Conservation (phyloP, 2,329 filamentous ascomycete species). For the Tolypocladium capitatum region DNA sequence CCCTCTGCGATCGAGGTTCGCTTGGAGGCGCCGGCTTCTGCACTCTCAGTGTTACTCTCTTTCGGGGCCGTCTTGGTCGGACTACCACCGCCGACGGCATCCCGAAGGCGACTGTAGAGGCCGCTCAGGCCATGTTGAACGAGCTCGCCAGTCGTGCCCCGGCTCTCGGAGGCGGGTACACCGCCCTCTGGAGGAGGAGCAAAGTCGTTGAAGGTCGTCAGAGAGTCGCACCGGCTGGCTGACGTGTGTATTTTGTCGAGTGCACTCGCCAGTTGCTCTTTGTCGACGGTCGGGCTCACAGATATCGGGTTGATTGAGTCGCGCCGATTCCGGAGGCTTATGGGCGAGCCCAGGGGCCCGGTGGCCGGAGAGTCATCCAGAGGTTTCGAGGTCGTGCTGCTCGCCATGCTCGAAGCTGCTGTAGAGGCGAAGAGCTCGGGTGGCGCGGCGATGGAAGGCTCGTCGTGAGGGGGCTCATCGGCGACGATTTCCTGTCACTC, state of each 20-base stretch:
- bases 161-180: constrained; percentile 48
- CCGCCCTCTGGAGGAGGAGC: constrained; percentile 50
- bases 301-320: constrained; percentile 28
- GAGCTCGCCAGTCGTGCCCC: constrained; percentile 56
- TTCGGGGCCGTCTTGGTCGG: constrained; percentile 22
- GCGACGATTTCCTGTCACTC: background rate
- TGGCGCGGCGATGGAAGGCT: background rate
- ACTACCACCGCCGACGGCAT: constrained; percentile 61
- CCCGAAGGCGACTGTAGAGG: constrained; percentile 73
- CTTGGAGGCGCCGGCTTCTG: constrained; percentile 30
- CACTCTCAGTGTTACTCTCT: constrained; percentile 12
- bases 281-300: constrained; percentile 37
- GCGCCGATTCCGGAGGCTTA: constrained; percentile 20
- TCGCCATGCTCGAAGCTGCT: constrained; percentile 13
- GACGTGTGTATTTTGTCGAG: constrained; percentile 81
- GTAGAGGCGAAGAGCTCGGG: constrained; percentile 4
- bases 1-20: constrained; percentile 27
- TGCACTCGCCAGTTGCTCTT: constrained; percentile 60
- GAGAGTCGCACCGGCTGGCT: constrained; percentile 68
- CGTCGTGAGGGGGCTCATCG: background rate
- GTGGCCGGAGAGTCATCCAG: constrained; percentile 15
- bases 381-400: constrained; percentile 16
- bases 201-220: constrained; percentile 93
- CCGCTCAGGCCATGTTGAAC: constrained; percentile 81
- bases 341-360: constrained; percentile 15